A percentile compares a stretch with the other conserved stretches of the same genome.
These are phyloP conservation scores for Trichoderma koningiopsis DNA, from an alignment of 2,329 filamentous ascomycete genomes.

Conservation along the genomic window DNA sequence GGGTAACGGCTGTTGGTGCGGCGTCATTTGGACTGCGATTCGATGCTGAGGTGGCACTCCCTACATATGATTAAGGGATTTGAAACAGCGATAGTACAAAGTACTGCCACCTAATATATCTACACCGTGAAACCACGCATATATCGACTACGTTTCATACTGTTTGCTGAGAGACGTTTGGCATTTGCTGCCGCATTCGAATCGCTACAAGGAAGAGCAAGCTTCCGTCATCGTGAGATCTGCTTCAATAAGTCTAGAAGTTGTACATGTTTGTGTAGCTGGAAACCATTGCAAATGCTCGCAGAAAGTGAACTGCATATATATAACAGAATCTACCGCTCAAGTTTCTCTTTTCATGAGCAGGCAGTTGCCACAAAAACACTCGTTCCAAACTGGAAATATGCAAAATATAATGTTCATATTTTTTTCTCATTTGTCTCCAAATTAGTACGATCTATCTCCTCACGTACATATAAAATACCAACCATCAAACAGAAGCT, in stretches of 20 bases:
- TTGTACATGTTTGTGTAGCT: not conserved
- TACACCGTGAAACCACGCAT: not conserved
- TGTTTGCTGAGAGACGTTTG: not conserved
- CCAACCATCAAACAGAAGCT: not conserved
- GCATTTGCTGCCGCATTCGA: not conserved
- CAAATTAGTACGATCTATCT: not conserved
- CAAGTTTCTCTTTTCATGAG: not conserved
- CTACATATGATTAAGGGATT: not conserved
- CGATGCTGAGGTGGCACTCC: not conserved
- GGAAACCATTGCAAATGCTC: not conserved
- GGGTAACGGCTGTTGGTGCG: not conserved
- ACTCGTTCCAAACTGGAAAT: not conserved
- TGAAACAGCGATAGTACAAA: not conserved
- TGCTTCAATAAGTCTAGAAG: not conserved
- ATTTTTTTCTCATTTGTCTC: not conserved
- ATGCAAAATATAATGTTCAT: not conserved
- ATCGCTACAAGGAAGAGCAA: not conserved
- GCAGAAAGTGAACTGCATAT: not conserved
- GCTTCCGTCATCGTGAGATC: not conserved
- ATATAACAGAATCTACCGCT: not conserved
- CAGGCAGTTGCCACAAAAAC: not conserved
- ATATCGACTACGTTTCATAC: not conserved
- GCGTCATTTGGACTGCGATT: not conserved
- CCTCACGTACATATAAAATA: not conserved
- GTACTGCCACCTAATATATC: conserved; percentile 1